phyloP scores from a whole-genome alignment of 495 filamentous ascomycete species.

The Penicillium alfredii region DNA sequence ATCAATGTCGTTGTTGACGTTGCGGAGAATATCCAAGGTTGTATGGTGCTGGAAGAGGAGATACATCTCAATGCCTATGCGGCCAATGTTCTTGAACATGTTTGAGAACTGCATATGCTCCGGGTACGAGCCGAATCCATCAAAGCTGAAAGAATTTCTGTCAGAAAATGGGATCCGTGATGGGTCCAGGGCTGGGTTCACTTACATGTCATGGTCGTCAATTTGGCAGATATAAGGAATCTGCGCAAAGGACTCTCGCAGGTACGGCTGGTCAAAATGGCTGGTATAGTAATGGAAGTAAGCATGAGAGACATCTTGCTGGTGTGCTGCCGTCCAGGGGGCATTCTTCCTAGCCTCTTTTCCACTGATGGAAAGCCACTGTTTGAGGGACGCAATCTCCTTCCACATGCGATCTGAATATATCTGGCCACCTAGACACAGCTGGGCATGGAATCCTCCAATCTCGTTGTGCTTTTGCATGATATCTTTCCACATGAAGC shows the following conservation, averaged over 20 bases:
- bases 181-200: too few relatives aligned
- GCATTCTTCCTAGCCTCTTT: conserved; percentile 88
- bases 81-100: conserved; percentile 97
- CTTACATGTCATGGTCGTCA: conserved; percentile 97
- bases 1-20: conserved; percentile 76
- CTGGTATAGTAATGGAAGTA: conserved; percentile 99
- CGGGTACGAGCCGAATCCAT: conserved; percentile 95
- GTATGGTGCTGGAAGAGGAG: conserved; percentile 99
- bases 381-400: conserved; percentile 83
- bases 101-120: conserved; percentile 97
- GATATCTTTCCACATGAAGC: conserved; percentile 98
- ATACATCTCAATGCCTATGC: conserved; percentile 97
- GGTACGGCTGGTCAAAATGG: conserved; percentile 91
- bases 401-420: conserved; percentile 97
- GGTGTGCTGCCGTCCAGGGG: conserved; percentile 84
- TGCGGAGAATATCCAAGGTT: conserved; percentile 85
- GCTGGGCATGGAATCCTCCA: conserved; percentile 88
- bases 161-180: not conserved
- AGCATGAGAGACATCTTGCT: conserved; percentile 90
- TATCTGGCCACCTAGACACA: conserved; percentile 90
- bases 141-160: conserved; percentile 58
- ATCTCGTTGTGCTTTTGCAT: conserved; percentile 95
- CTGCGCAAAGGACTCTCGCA: conserved; percentile 93
- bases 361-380: conserved; percentile 86
- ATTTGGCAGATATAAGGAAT: conserved; percentile 91